Conservation (phyloP, 2,329 filamentous ascomycete species). For the Pseudopithomyces chartarum region DNA sequence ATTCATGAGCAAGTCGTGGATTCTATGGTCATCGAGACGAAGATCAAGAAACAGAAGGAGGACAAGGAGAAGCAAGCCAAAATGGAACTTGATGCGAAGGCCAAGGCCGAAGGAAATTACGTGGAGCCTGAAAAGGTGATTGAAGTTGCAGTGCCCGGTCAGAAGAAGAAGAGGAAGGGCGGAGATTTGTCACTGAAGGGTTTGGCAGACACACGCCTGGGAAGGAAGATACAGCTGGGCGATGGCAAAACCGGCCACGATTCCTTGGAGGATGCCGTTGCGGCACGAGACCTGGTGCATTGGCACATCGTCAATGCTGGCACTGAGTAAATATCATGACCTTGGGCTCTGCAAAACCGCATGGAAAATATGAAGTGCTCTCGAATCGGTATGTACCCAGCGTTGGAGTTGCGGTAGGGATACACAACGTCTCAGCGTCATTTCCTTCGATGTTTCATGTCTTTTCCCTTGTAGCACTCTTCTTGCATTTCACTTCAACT, state of each 20-base stretch:
- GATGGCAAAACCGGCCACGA: slow-evolving; percentile 73
- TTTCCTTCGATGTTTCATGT: too few relatives aligned
- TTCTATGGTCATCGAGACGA: slow-evolving; percentile 41
- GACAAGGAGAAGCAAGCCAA: slow-evolving; percentile 9
- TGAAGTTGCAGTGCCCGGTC: not conserved
- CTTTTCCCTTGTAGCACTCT: too few relatives aligned
- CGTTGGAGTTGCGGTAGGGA: too few relatives aligned
- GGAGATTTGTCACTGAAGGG: slow-evolving; percentile 65
- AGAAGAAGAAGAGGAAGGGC: slow-evolving; percentile 5
- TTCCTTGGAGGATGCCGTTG: slow-evolving; percentile 86
- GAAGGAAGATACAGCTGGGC: slow-evolving; percentile 79
- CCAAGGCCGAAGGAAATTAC: slow-evolving; percentile 2
- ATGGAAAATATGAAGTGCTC: not conserved
- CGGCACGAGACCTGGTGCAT: slow-evolving; percentile 87
- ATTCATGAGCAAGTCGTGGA: slow-evolving; percentile 55
- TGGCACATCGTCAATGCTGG: slow-evolving; percentile 62
- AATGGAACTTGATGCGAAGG: not conserved
- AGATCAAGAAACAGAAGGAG: slow-evolving; percentile 6
- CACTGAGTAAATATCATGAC: not conserved
- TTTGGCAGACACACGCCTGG: slow-evolving; percentile 80
- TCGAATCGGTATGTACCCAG: too few relatives aligned
- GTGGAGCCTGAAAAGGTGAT: not conserved
- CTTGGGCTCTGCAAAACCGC: not conserved
- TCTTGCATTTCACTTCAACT: too few relatives aligned
- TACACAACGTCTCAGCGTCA: too few relatives aligned